These are phyloP conservation scores for Golubevia sp. DNA, from an alignment of 1,284 basidiomycete genomes.

Conservation along the genomic window DNA sequence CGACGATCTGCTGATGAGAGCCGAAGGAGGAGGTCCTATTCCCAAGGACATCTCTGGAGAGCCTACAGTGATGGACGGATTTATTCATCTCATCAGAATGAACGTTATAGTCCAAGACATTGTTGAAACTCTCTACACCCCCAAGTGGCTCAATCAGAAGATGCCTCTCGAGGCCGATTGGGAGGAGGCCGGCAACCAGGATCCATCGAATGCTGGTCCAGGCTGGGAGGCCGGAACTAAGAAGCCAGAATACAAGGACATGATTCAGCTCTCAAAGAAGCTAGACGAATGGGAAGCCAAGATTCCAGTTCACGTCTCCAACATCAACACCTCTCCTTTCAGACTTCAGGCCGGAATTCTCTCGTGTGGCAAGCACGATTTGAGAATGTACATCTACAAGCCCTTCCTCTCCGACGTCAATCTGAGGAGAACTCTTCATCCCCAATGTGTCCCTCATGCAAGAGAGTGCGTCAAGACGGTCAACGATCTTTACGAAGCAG, in stretches of 20 bases:
- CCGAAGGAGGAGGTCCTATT: conserved; percentile 13
- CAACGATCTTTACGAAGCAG: conserved; percentile 32
- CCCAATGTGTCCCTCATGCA: conserved; percentile 39
- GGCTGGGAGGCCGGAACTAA: not conserved
- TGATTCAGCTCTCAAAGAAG: conserved; percentile 31
- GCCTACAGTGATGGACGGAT: conserved; percentile 33
- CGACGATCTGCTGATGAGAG: conserved; percentile 10
- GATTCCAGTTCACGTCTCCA: conserved; percentile 27
- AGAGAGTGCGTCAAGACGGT: conserved; percentile 32
- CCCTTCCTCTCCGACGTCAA: conserved; percentile 37
- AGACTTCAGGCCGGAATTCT: conserved; percentile 32
- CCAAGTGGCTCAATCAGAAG: conserved; percentile 13
- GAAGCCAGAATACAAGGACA: conserved; percentile 37
- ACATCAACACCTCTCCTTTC: conserved; percentile 23
- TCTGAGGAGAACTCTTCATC: conserved; percentile 39
- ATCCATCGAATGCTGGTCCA: not conserved
- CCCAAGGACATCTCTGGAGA: conserved; percentile 4
- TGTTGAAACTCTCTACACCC: conserved; percentile 32
- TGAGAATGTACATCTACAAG: conserved; percentile 49
- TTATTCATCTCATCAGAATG: conserved; percentile 43
- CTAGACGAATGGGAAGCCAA: conserved; percentile 41
- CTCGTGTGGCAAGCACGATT: conserved; percentile 35
- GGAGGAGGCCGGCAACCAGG: conserved; percentile 9
- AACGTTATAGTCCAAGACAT: conserved; percentile 41
- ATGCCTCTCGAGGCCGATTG: not conserved